phyloP scores from a whole-genome alignment of 208 protist species.

The Dictyostelium gargantuum region DNA sequence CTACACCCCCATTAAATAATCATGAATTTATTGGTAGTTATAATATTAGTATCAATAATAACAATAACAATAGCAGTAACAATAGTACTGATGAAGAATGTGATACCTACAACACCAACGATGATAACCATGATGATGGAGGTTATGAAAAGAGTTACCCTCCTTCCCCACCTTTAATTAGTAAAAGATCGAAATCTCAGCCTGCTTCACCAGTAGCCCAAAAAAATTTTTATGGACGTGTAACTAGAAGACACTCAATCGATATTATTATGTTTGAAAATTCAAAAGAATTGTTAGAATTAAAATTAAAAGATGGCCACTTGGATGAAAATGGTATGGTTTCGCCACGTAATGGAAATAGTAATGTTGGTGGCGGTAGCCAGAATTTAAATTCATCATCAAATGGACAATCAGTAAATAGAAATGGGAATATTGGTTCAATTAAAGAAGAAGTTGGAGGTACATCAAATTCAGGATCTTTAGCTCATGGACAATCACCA shows the following conservation, averaged over 20 bases:
- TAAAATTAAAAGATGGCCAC: not conserved
- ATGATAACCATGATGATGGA: not conserved
- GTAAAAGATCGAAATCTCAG: too few species aligned
- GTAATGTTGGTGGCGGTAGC: too few species aligned
- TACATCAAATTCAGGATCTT: not conserved
- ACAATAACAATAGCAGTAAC: not conserved
- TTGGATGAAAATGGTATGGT: not conserved
- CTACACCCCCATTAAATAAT: too few species aligned
- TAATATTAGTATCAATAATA: not conserved
- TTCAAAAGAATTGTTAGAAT: not conserved
- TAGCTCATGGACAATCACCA: not conserved
- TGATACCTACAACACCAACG: not conserved
- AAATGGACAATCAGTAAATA: not conserved
- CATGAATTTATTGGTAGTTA: not conserved
- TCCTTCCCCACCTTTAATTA: too few species aligned
- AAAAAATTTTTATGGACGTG: not conserved
- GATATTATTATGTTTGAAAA: constrained; percentile 45
- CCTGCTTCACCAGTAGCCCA: not conserved
- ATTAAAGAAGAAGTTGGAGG: not conserved
- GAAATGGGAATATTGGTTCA: not conserved
- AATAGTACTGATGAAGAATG: not conserved
- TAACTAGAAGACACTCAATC: constrained; percentile 46
- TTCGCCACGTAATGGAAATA: not conserved
- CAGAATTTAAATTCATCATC: not conserved
- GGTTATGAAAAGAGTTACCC: not conserved